Percentiles rank a stretch among this genome's conserved stretches.
Evolutionary conservation across 2,329 filamentous ascomycete species (phyloP).

Genomic region (Westerdykella ornata): DNA sequence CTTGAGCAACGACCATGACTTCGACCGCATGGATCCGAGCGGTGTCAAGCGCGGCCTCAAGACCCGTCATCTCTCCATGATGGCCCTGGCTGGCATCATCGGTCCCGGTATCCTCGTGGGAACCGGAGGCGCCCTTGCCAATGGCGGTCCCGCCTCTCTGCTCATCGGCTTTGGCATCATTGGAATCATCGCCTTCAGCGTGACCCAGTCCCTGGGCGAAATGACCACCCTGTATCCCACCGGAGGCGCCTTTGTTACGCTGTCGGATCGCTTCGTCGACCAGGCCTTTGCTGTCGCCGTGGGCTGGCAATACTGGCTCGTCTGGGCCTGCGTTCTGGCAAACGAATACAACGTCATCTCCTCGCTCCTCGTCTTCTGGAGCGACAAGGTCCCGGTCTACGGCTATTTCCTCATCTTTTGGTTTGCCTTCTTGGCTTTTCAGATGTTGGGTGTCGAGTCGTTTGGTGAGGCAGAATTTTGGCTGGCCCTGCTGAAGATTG

Average conservation of each 20-base stretch:
- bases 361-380: slow-evolving; percentile 62
- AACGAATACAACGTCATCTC: slow-evolving; percentile 67
- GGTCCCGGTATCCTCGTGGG: slow-evolving; percentile 68
- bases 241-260: slow-evolving; percentile 63
- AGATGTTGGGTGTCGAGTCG: slow-evolving; percentile 37
- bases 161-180: slow-evolving; percentile 68
- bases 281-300: slow-evolving; percentile 18
- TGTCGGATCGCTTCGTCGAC: slow-evolving; percentile 56
- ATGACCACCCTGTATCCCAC: slow-evolving; percentile 67
- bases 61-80: slow-evolving; percentile 59
- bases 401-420: slow-evolving; percentile 41
- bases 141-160: slow-evolving; percentile 63
- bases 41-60: slow-evolving; percentile 65
- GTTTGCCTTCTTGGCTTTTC: slow-evolving; percentile 34
- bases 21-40: slow-evolving; percentile 47
- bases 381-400: slow-evolving; percentile 42
- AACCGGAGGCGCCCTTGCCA: slow-evolving; percentile 60
- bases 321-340: slow-evolving; percentile 59
- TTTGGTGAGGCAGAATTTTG: slow-evolving; percentile 42
- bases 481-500: slow-evolving; percentile 38
- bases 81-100: slow-evolving; percentile 47
- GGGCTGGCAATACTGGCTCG: slow-evolving; percentile 41
- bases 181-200: slow-evolving; percentile 58
- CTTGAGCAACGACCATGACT: slow-evolving; percentile 19
- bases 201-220: slow-evolving; percentile 70